Conservation (phyloP, 345 rosid genomes). For the Lepidium africanum region DNA sequence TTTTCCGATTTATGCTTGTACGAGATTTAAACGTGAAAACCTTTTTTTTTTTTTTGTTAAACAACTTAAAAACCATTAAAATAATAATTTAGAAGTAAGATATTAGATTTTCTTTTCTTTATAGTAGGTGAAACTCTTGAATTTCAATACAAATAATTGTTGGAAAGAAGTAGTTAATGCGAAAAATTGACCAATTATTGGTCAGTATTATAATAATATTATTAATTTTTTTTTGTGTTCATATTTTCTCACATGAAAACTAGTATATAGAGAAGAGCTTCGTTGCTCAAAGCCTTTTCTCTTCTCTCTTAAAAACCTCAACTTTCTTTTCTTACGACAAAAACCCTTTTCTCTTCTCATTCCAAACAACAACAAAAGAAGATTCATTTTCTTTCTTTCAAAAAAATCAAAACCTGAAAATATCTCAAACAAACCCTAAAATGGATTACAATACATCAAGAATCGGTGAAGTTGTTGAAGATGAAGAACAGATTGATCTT, state of each 20-base stretch:
- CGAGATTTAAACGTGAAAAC: too few relatives aligned
- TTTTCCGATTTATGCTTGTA: background rate
- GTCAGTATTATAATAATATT: constrained; percentile 7
- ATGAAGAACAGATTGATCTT: constrained; percentile 49
- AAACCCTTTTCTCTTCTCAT: background rate
- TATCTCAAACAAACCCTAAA: background rate
- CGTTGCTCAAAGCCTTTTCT: constrained; percentile 11
- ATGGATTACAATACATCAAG: constrained; percentile 17
- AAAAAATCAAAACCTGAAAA: background rate
- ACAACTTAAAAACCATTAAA: too few relatives aligned
- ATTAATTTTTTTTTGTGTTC: background rate
- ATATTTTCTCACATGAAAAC: background rate
- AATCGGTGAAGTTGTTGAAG: constrained; percentile 21
- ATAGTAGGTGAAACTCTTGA: constrained; percentile 22
- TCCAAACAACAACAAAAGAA: background rate
- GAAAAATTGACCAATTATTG: constrained; percentile 26
- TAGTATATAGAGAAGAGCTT: constrained; percentile 14
- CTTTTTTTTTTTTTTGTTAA: too few relatives aligned
- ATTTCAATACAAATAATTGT: background rate
- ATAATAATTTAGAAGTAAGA: too few relatives aligned
- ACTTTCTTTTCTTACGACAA: background rate
- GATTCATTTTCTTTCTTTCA: background rate
- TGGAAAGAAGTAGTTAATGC: background rate
- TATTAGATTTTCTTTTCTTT: background rate
- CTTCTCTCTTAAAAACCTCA: constrained; percentile 8